Evolutionary conservation across 495 filamentous ascomycete species (phyloP), one percentile per base, ranked within the genome.

Genomic region (Poronia punctata): DNA sequence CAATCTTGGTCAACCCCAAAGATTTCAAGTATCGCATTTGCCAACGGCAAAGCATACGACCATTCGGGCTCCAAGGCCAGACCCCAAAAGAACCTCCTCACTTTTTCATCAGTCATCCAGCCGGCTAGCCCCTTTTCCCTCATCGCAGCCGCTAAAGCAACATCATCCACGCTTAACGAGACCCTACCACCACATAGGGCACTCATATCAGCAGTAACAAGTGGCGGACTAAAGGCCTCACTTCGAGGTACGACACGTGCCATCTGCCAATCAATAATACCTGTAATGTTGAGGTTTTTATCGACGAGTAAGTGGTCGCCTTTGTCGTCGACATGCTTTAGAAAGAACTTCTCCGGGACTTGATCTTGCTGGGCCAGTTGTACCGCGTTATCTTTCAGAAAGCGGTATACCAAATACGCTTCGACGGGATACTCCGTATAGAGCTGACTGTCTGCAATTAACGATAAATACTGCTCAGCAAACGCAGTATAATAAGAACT

Each of bases 251-350:
- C 41, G 16, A 43, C 14, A 16, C 40, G 34, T 31, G 41, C 41
- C 33, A 46, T 32, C 25, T 41, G 43, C 64, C 59, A 69, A 44
- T 70, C 61, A 26, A 67, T 53, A 21, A 67, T 63, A 3, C 59
- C 62, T 2, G 59, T 64, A 25, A 70, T 68, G 27, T 65, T 62
- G 25, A 49, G 60, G 1, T 62, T 48, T 16, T 59, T 45, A 37
- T 70, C 60, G 28, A 69, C 52, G 2, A 73, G 50, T 30, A 68
- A 50, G 35, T 65, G 63, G 30, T 64, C 62, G 10, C 60, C 65
- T 38, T 65, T 65, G 17, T 66, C 52, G 40, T 69, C 63, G 21
- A 53, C 53, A 43, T 70, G 60, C 22, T 53, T 56, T 8, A 70
- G 46, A 36, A 60, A 67, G 50, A 61, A 70, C 30, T 41, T 46